Evolutionary conservation across 1,284 basidiomycete species (phyloP).

Genomic region (Fomitopsis pinicola): DNA sequence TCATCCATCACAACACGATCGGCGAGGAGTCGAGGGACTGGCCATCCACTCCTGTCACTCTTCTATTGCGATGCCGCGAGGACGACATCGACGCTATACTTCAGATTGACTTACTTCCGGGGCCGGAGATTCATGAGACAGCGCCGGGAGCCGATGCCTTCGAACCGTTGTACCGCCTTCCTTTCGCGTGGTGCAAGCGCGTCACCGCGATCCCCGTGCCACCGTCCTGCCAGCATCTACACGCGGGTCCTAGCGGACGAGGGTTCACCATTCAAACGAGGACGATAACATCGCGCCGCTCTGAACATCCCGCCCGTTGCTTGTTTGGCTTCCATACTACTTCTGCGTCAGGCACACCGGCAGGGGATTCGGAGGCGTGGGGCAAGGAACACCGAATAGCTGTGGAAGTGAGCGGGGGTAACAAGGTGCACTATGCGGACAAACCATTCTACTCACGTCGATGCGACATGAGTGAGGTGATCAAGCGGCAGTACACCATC

Average conservation of each 20-base stretch:
- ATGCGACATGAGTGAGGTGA: slow-evolving; percentile 31
- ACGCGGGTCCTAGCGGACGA: slow-evolving; percentile 29
- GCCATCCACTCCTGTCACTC: slow-evolving; percentile 27
- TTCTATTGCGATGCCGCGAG: slow-evolving; percentile 24
- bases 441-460: slow-evolving; percentile 27
- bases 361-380: background rate
- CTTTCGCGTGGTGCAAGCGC: background rate
- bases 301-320: slow-evolving; percentile 28
- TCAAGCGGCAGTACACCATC: slow-evolving; percentile 29
- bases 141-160: background rate
- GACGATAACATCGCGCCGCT: slow-evolving; percentile 25
- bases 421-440: slow-evolving; percentile 21
- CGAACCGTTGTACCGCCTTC: background rate
- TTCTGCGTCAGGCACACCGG: background rate
- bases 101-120: slow-evolving; percentile 29
- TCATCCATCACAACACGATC: slow-evolving; percentile 21
- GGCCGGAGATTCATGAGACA: slow-evolving; percentile 2
- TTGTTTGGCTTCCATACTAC: slow-evolving; percentile 29
- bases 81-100: slow-evolving; percentile 25
- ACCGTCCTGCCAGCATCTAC: slow-evolving; percentile 28
- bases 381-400: slow-evolving; percentile 1
- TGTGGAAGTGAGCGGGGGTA: slow-evolving; percentile 5
- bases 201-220: slow-evolving; percentile 17
- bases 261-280: slow-evolving; percentile 34
- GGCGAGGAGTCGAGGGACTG: slow-evolving; percentile 18